Evolutionary conservation across 495 filamentous ascomycete species (phyloP), one percentile per base, ranked within the genome.

Genomic region (Penicillium malachiteum): DNA sequence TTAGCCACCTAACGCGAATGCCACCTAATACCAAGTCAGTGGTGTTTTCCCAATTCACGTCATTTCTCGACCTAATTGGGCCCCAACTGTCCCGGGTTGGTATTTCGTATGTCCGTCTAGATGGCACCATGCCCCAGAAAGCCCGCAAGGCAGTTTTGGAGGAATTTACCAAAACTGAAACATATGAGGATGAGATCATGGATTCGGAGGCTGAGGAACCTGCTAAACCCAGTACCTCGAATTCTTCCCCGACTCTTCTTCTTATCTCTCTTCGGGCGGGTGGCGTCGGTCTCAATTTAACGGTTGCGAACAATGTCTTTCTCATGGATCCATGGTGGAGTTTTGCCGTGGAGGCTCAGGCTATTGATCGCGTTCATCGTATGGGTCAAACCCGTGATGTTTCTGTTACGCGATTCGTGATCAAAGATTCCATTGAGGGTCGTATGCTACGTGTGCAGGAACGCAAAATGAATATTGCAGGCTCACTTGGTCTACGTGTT

Each of bases 281-380:
- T 16, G 94, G 94, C 31, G 94, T 98, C 3, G 94, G 94, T 0
- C 76, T 98, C 37, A 98, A 98, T 64, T 77, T 99, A 41, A 97
- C 92, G 4, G 82, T 83, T 50, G 94, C 94, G 13, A 89, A 85
- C 59, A 77, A 88, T 50, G 95, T 97, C 10, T 97, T 87, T 68
- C 91, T 99, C 88, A 96, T 97, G 93, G 95, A 99, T 71, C 93
- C 95, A 0, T 99, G 95, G 95, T 99, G 95, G 95, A 94, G 90
- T 58, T 97, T 90, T 68, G 92, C 95, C 3, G 85, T 97, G 21
- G 95, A 99, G 70, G 91, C 92, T 9, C 95, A 99, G 69, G 95
- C 95, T 21, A 96, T 99, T 59, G 95, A 99, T 75, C 88, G 95
- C 4, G 92, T 99, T n/a, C 95, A 99, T 73, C 84, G 95, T 8